A percentile compares a stretch with the other conserved stretches of the same genome.
Conservation (phyloP, 163 green algal species). For the Scenedesmus sp. region DNA sequence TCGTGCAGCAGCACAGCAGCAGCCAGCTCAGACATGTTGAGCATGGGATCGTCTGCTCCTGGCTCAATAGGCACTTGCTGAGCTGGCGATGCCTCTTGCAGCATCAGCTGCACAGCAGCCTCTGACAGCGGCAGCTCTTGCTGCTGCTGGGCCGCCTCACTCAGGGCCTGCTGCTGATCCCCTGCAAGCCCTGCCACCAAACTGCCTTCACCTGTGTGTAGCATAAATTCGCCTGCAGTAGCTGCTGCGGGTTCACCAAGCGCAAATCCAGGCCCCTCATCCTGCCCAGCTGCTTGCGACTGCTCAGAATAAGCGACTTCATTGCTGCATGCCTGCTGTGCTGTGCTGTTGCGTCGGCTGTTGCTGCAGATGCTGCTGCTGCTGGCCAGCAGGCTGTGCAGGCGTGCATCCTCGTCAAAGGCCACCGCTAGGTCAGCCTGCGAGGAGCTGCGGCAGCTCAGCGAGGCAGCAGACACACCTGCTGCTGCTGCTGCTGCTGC, state of each 20-base stretch:
- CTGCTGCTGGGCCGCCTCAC: not conserved
- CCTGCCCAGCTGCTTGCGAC: not conserved
- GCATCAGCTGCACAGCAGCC: not conserved
- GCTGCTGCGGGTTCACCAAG: not conserved
- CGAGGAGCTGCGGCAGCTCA: not conserved
- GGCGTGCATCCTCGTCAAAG: not conserved
- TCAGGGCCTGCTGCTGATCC: not conserved
- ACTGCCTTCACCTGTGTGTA: too few relatives aligned
- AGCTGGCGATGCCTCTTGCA: not conserved
- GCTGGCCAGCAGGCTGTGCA: conserved; percentile 1
- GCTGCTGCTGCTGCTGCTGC: not conserved
- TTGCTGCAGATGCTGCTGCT: not conserved
- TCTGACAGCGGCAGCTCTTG: not conserved
- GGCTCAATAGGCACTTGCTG: not conserved
- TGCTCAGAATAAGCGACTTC: not conserved
- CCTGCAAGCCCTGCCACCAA: not conserved
- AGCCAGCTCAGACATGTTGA: not conserved
- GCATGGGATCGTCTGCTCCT: not conserved
- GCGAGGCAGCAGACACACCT: not conserved
- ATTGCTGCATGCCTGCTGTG: not conserved
- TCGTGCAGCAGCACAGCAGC: not conserved
- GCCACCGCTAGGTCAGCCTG: not conserved
- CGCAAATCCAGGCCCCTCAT: not conserved
- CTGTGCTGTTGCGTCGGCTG: not conserved
- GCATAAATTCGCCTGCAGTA: too few relatives aligned